These are phyloP conservation scores for Leptodontidium sp. DNA, from an alignment of 2,329 filamentous ascomycete species.

Conservation along the genomic window DNA sequence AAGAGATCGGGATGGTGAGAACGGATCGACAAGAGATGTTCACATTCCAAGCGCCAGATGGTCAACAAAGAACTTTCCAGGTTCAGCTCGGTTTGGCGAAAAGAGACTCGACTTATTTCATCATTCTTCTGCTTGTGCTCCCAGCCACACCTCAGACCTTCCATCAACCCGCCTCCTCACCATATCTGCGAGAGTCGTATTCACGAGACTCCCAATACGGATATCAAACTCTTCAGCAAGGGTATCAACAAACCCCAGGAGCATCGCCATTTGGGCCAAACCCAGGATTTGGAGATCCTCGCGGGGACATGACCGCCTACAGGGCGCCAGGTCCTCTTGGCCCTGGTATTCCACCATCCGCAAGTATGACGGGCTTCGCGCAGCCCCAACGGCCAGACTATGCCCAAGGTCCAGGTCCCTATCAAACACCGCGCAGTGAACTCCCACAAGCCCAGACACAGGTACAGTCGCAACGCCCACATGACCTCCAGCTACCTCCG, in stretches of 20 bases:
- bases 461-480: constrained; percentile 44
- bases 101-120: constrained; percentile 68
- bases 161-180: constrained; percentile 39
- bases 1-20: constrained; percentile 61
- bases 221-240: constrained; percentile 42
- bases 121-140: constrained; percentile 54
- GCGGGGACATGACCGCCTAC: constrained; percentile 41
- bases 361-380: constrained; percentile 56
- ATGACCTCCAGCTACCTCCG: constrained; percentile 52
- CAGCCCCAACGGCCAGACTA: constrained; percentile 57
- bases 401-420: constrained; percentile 49
- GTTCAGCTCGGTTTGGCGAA: constrained; percentile 66
- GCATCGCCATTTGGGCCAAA: constrained; percentile 38
- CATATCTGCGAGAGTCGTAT: constrained; percentile 41
- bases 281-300: constrained; percentile 38
- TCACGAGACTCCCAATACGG: constrained; percentile 45
- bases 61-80: constrained; percentile 58
- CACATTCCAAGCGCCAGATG: constrained; percentile 60
- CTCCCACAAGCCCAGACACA: constrained; percentile 47
- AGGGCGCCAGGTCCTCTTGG: constrained; percentile 38
- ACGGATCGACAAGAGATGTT: constrained; percentile 64
- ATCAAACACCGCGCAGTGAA: constrained; percentile 64
- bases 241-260: constrained; percentile 36
- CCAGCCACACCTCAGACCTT: constrained; percentile 40
- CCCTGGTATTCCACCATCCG: constrained; percentile 44